These are phyloP conservation scores for Pyrenula aspistea DNA, from an alignment of 495 filamentous ascomycete species.

Conservation along the genomic window DNA sequence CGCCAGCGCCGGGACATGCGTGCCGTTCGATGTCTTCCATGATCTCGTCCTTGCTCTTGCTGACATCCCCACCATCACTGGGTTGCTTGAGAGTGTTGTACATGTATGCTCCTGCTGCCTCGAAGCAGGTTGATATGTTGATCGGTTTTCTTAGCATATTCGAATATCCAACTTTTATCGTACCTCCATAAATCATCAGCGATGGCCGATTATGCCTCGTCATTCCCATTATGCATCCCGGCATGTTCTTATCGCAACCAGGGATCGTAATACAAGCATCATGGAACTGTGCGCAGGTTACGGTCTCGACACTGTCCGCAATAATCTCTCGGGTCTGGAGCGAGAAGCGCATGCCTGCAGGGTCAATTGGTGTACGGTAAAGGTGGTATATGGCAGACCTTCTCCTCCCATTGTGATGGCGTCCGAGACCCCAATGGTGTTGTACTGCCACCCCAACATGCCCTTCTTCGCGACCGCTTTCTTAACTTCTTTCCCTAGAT, in stretches of 20 bases:
- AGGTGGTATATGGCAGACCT: conserved; percentile 35
- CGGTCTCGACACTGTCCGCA: conserved; percentile 87
- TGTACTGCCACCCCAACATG: conserved; percentile 90
- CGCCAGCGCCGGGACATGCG: conserved; percentile 81
- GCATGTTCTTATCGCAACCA: conserved; percentile 99
- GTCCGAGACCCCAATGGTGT: conserved; percentile 88
- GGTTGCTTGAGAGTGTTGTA: conserved; percentile 57
- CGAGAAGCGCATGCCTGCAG: conserved; percentile 83
- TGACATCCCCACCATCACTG: conserved; percentile 41
- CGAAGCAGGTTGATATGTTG: conserved; percentile 86
- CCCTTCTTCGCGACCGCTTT: conserved; percentile 65
- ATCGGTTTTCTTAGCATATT: conserved; percentile 64
- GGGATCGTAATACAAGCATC: conserved; percentile 93
- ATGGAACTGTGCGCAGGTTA: conserved; percentile 78
- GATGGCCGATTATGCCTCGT: conserved; percentile 85
- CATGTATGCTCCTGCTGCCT: conserved; percentile 76
- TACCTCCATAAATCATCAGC: conserved; percentile 94
- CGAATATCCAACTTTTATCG: conserved; percentile 78
- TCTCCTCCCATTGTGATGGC: conserved; percentile 95
- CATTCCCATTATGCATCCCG: conserved; percentile 96
- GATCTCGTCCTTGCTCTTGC: conserved; percentile 60
- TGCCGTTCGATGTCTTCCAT: conserved; percentile 78
- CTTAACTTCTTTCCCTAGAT: conserved; percentile 85
- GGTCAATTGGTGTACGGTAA: conserved; percentile 1
- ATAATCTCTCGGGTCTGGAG: conserved; percentile 94